Base-by-base conservation (phyloP, 352 stramenopile genomes). In the Lagenidium sp. region DNA sequence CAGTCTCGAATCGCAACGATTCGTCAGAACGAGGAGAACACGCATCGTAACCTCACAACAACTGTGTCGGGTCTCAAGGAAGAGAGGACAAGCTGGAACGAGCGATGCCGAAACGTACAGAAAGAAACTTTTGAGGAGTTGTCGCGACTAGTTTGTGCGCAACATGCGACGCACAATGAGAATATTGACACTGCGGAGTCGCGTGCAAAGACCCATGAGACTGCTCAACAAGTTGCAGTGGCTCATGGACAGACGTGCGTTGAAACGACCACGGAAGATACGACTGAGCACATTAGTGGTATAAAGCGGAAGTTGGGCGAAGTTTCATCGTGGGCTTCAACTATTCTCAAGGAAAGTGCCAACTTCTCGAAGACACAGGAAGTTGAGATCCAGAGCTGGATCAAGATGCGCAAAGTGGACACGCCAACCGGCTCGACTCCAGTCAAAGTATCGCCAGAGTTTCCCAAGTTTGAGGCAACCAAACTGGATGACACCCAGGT, bases 321-420 rank as follows among this genome's bases (percentile, higher is more conserved):
- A 7, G 32, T 49, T 1, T 22, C 13, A 10, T 20, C 36, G 29
- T 30, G 16, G 31, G 44, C 44, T 0, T 44, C 29, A n/a, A 37
- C 23, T 10, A 39, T 57, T 6, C 11, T 57, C 2, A 18, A 13
- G 3, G 48, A 57, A 0, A 57, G 55, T 29, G 25, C 28, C 1
- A 39, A 31, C 2, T 18, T 31, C 4, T 36, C 48, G 18, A 31
- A 8, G 5, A 22, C 54, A 3, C 47, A 54, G 24, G 43, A 36
- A 10, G 35, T 53, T 18, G 34, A 55, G 18, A 20, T 63, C 28
- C 19, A 25, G 15, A 22, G 19, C 6, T 63, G 41, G 35, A 51
- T 63, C 10, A 63, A 63, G 35, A 57, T 55, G 40, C 47, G 55
- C 11, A 32, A 40, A 6, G 25, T 55, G 1, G 55, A 63, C 28